phyloP scores from a whole-genome alignment of 345 rosid genomes.

The Eucalyptus pumila region DNA sequence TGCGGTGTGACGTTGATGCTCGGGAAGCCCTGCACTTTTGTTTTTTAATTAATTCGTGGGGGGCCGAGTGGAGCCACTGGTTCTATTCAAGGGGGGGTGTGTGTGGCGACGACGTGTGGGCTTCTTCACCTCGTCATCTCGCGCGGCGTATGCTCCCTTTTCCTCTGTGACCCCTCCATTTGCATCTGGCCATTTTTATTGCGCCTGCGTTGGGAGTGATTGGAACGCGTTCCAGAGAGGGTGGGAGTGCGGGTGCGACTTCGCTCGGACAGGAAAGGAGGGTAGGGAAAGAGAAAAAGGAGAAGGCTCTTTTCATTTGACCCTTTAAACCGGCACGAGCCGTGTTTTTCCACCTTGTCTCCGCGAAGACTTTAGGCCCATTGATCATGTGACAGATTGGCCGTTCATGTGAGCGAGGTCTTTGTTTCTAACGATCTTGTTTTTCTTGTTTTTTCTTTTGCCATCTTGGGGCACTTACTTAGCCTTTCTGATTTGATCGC shows the following conservation, averaged over 20 bases:
- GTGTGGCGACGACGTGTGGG: background rate
- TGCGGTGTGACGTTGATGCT: background rate
- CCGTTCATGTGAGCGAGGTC: background rate
- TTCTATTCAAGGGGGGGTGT: background rate
- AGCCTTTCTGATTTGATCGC: background rate
- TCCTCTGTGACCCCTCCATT: background rate
- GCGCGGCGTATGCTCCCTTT: background rate
- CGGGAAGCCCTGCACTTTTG: background rate
- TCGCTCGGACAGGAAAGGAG: background rate
- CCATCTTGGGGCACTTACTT: background rate
- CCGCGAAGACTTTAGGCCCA: background rate
- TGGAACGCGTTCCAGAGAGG: background rate
- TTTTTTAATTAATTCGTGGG: background rate
- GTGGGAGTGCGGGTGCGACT: background rate
- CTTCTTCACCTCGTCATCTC: background rate
- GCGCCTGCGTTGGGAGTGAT: background rate
- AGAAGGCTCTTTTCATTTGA: background rate
- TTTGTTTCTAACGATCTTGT: background rate
- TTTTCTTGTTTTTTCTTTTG: background rate
- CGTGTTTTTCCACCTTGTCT: background rate
- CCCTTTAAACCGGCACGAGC: background rate
- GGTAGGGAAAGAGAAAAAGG: background rate
- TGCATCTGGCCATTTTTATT: background rate
- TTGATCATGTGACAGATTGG: background rate
- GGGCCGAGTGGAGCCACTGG: background rate